phyloP scores from a whole-genome alignment of 768 basidiomycete species.

The Neoboletus magnificus region DNA sequence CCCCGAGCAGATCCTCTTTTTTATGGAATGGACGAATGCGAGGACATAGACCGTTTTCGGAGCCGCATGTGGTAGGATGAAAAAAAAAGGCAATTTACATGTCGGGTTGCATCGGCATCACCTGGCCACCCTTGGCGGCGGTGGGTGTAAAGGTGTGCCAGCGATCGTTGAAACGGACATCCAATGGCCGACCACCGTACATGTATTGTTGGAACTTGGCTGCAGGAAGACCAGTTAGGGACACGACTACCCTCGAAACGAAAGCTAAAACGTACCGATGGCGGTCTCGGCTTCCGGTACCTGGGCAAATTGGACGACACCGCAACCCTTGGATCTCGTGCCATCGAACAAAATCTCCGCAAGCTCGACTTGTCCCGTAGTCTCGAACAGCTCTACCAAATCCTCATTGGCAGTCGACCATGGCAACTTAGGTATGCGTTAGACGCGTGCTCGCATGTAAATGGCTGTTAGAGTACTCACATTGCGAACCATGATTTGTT shows the following conservation, averaged over 20 bases:
- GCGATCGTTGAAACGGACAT: conserved; percentile 92
- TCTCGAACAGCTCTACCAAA: conserved; percentile 96
- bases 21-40: neutral
- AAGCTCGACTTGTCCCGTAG: conserved; percentile 90
- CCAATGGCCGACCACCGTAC: conserved; percentile 87
- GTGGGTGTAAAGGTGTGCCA: conserved; percentile 92
- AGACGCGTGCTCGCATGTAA: neutral
- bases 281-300: conserved; percentile 90
- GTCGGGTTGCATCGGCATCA: conserved; percentile 64
- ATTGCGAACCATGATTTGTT: conserved; percentile 98
- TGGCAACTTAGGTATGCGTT: conserved; percentile 59
- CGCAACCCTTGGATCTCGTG: conserved; percentile 88
- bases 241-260: neutral
- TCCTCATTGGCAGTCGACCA: conserved; percentile 99
- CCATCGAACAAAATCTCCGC: conserved; percentile 96
- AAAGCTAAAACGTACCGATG: conserved; percentile 53
- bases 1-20: neutral
- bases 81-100: conserved; percentile 13
- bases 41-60: neutral
- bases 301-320: conserved; percentile 92
- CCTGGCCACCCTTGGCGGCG: conserved; percentile 83
- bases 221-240: conserved; percentile 18
- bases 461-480: conserved; percentile 50
- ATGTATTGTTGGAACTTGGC: conserved; percentile 96
- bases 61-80: neutral